Evolutionary conservation across 1,139 yeast species (phyloP).

Genomic region (Candida sp.): DNA sequence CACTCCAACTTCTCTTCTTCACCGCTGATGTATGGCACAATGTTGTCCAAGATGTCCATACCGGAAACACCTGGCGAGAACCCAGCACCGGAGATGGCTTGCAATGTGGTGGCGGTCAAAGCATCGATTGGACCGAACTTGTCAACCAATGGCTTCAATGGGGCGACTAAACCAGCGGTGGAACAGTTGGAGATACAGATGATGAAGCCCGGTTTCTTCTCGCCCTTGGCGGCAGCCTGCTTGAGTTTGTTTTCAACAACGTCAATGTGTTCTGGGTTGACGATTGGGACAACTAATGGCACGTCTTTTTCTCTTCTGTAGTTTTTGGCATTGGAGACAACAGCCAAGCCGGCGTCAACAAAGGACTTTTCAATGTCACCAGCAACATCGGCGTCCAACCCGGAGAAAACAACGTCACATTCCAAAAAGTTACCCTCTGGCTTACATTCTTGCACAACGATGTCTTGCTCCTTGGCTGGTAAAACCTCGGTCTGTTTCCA

Average conservation of each 20-base stretch:
- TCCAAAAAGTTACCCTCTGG: slow-evolving; percentile 73
- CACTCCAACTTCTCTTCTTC: slow-evolving; percentile 99
- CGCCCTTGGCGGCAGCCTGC: slow-evolving; percentile 56
- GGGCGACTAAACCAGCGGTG: slow-evolving; percentile 98
- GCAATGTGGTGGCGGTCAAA: slow-evolving; percentile 90
- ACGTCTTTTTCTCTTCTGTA: slow-evolving; percentile 89
- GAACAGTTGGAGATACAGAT: slow-evolving; percentile 98
- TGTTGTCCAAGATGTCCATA: slow-evolving; percentile 92
- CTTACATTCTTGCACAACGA: slow-evolving; percentile 79
- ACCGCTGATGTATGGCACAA: slow-evolving; percentile 93
- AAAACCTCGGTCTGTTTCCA: slow-evolving; percentile 94
- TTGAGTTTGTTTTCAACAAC: slow-evolving; percentile 67
- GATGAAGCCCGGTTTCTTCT: slow-evolving; percentile 74
- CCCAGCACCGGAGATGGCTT: slow-evolving; percentile 99
- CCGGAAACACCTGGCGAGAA: slow-evolving; percentile 98
- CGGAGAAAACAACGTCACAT: slow-evolving; percentile 95
- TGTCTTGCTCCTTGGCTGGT: slow-evolving; percentile 67
- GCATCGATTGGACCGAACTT: slow-evolving; percentile 88
- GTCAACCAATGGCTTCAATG: slow-evolving; percentile 90
- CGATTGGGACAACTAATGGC: slow-evolving; percentile 95
- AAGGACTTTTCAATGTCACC: slow-evolving; percentile 91
- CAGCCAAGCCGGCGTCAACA: slow-evolving; percentile 78
- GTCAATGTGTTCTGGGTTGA: slow-evolving; percentile 90
- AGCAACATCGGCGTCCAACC: slow-evolving; percentile 92
- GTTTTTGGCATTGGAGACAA: slow-evolving; percentile 95